Evolutionary conservation across 2,329 filamentous ascomycete species (phyloP).

Genomic region (Colletotrichum phormii): DNA sequence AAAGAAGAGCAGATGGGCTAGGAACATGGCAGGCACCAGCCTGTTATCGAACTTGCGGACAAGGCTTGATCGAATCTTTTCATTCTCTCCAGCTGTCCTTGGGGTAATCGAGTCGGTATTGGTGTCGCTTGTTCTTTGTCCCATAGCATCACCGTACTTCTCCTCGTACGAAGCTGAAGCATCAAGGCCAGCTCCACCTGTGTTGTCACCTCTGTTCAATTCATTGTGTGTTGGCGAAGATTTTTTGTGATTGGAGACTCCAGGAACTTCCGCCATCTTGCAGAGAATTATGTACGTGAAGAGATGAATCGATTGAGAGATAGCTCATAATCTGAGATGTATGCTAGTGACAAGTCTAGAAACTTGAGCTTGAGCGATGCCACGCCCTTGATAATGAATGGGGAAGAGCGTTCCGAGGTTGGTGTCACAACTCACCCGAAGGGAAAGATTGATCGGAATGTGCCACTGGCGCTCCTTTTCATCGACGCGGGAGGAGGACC

Average conservation of each 20-base stretch:
- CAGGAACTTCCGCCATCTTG: neutral
- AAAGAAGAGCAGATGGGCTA: conserved; percentile 34
- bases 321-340: neutral
- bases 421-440: neutral
- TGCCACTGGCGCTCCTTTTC: neutral
- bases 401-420: neutral
- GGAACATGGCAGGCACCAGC: conserved; percentile 33
- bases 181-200: neutral
- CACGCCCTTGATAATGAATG: neutral
- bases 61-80: neutral
- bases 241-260: neutral
- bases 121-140: neutral
- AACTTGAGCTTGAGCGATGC: neutral
- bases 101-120: neutral
- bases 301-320: neutral
- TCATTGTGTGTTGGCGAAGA: neutral
- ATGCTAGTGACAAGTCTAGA: neutral
- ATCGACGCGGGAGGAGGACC: neutral
- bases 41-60: conserved; percentile 35
- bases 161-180: neutral
- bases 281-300: neutral
- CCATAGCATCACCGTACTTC: neutral
- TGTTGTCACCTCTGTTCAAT: too few relatives aligned
- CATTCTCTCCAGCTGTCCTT: neutral
- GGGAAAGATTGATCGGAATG: neutral